Conservation (phyloP, 1,139 yeast species). For the Saccharomyces hybrid region DNA sequence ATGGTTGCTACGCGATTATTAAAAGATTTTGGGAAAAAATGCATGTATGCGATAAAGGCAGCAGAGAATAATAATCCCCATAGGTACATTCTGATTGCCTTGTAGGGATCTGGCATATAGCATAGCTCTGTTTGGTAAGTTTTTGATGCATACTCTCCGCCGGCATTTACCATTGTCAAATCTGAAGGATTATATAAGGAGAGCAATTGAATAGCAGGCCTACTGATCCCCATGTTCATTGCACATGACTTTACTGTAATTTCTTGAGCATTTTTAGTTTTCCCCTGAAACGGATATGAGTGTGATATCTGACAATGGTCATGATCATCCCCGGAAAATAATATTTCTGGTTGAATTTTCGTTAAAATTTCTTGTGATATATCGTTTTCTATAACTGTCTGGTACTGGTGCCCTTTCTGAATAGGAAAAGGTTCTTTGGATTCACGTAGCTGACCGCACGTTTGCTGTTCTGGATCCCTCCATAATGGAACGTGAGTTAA, state of each 20-base stretch:
- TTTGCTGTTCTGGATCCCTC: conserved; percentile 44
- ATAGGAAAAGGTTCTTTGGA: conserved; percentile 56
- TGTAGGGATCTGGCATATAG: conserved; percentile 62
- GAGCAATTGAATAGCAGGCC: conserved; percentile 80
- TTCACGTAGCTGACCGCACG: conserved; percentile 68
- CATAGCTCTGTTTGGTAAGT: conserved; percentile 38
- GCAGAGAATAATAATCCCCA: conserved; percentile 22
- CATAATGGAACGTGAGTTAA: conserved; percentile 76
- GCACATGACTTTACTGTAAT: conserved; percentile 83
- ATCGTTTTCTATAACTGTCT: conserved; percentile 59
- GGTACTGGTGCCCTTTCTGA: conserved; percentile 67
- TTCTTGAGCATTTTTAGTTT: conserved; percentile 47
- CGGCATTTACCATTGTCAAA: conserved; percentile 9
- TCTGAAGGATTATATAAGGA: conserved; percentile 49
- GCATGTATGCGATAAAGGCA: conserved; percentile 14
- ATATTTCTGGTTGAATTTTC: conserved; percentile 52
- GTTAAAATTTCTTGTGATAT: conserved; percentile 51
- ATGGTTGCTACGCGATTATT: conserved; percentile 13
- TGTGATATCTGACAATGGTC: conserved; percentile 84
- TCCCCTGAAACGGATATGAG: conserved; percentile 35
- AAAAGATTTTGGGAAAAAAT: conserved; percentile 17
- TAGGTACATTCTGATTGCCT: conserved; percentile 41
- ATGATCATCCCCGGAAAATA: conserved; percentile 94
- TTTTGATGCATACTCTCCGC: conserved; percentile 1
- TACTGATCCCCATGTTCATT: conserved; percentile 82